phyloP scores from a whole-genome alignment of 441 rosid species.

The Sinapis alba region DNA sequence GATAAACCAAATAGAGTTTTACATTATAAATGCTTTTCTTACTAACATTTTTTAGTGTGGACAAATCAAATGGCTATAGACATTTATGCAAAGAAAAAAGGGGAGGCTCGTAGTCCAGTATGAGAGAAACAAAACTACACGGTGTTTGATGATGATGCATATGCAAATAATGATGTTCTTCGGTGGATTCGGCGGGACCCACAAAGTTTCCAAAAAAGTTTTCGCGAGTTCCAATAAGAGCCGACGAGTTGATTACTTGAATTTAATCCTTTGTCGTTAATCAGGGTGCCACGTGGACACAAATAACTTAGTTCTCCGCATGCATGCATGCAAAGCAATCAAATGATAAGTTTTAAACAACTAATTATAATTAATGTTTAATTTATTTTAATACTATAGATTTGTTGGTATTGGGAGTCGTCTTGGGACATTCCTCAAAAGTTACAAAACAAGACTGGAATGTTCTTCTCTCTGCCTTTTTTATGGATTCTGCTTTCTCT shows the following conservation, averaged over 20 bases:
- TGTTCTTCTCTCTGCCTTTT: constrained; percentile 40
- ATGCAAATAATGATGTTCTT: constrained; percentile 49
- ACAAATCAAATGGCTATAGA: constrained; percentile 20
- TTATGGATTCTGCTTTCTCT: constrained; percentile 33
- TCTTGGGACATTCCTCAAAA: constrained; percentile 66
- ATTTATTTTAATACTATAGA: too few relatives aligned
- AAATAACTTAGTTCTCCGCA: constrained; percentile 40
- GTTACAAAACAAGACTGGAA: constrained; percentile 84
- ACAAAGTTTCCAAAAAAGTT: constrained; percentile 15
- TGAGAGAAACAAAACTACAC: constrained; percentile 20
- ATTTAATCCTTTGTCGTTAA: constrained; percentile 35
- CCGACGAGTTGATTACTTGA: constrained; percentile 5
- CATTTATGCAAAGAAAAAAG: background rate
- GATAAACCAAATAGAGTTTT: too few relatives aligned
- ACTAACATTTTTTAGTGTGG: background rate
- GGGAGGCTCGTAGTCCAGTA: constrained; percentile 16
- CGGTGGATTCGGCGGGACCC: constrained; percentile 76
- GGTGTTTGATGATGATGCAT: constrained; percentile 7
- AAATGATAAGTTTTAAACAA: constrained; percentile 28
- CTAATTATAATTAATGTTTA: background rate
- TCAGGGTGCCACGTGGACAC: constrained; percentile 48
- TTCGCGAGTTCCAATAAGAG: constrained; percentile 27
- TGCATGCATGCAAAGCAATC: constrained; percentile 57
- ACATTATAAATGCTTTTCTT: too few relatives aligned
- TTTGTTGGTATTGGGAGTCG: constrained; percentile 31